Base-by-base conservation (phyloP, 1,284 basidiomycete genomes). In the Boletus hoseneyae region DNA sequence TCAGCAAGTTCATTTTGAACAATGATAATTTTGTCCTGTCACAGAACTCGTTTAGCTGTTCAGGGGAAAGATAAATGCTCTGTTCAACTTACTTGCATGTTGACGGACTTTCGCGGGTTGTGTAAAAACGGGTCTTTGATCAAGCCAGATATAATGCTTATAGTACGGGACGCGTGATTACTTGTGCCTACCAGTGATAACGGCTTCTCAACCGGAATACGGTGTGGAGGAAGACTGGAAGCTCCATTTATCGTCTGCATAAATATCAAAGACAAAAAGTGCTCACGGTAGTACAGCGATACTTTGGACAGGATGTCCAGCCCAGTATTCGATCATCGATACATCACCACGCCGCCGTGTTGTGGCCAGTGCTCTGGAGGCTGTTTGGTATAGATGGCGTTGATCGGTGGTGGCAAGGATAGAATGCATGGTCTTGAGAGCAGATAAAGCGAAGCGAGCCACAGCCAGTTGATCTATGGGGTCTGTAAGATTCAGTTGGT, bases 1-100 rank as follows among this genome's bases (percentile, higher is more conserved):
- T 96, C 90, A 16, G 93, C 73, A 4, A 71, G 67, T 67, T 99
- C 96, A 55, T 88, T 87, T 63, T 91, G 88, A 2, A 96, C 88
- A 4, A 94, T 77, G 9, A 88, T 64, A 2, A 77, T 74, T 74
- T 82, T 77, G 1, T 70, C 72, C 80, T 87, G 47, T 37, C 36
- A 49, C 10, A 21, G n/a, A 41, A 42, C 36, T 42, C 12, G 7
- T 41, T 43, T 35, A 56, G 21, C 19, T 46, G 40, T 10, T 53
- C 54, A 38, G 53, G 39, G 23, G 44, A 38, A 15, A 46, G 7
- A 39, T 37, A 43, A 9, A 35, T 8, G 19, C 33, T 42, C 40
- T 13, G n/a, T 12, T 42, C 29, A 15, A 35, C 72, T 61, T 48
- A 90, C 90, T 74, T 85, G 83, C 30, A 73, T 75, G 36, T 71